A percentile compares a stretch with the other conserved stretches of the same genome.
phyloP scores from a whole-genome alignment of 768 basidiomycete species.

The Sporobolomyces phaffii region DNA sequence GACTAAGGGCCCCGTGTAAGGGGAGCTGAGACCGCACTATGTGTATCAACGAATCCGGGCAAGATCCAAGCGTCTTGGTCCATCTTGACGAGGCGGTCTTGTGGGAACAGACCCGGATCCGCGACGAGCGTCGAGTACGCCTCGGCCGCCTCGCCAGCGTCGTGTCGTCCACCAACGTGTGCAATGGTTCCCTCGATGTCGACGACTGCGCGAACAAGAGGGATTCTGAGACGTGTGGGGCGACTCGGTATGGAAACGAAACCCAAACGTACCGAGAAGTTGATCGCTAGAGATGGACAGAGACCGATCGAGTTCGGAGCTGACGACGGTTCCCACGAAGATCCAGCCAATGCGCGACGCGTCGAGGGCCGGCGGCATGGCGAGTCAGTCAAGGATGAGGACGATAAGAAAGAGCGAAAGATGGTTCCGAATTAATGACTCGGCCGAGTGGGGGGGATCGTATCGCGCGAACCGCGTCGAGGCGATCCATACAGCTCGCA shows the following conservation, averaged over 20 bases:
- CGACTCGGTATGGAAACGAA: no score
- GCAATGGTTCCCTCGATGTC: constrained; percentile 13
- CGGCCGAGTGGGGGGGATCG: no score
- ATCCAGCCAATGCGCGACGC: not conserved
- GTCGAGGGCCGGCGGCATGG: not conserved
- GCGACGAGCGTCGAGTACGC: no score
- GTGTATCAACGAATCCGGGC: constrained; percentile 37
- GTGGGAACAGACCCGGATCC: not conserved
- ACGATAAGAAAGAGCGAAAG: not conserved
- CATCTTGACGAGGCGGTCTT: not conserved
- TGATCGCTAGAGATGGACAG: constrained; percentile 4
- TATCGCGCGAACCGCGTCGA: no score
- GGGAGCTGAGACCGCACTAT: no score
- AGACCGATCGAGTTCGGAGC: not conserved
- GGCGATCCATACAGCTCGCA: no score
- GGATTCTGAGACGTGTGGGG: not conserved
- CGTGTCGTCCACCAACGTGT: not conserved
- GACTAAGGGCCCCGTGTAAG: no score
- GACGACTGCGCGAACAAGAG: constrained; percentile 1
- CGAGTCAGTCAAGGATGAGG: no score
- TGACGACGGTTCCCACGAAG: not conserved
- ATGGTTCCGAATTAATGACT: no score
- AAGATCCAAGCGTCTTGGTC: constrained; percentile 9
- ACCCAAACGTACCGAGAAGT: constrained; percentile 18
- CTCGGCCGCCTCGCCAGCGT: no score